phyloP scores from a whole-genome alignment of 2,329 filamentous ascomycete genomes.

The Fusarium longipes region DNA sequence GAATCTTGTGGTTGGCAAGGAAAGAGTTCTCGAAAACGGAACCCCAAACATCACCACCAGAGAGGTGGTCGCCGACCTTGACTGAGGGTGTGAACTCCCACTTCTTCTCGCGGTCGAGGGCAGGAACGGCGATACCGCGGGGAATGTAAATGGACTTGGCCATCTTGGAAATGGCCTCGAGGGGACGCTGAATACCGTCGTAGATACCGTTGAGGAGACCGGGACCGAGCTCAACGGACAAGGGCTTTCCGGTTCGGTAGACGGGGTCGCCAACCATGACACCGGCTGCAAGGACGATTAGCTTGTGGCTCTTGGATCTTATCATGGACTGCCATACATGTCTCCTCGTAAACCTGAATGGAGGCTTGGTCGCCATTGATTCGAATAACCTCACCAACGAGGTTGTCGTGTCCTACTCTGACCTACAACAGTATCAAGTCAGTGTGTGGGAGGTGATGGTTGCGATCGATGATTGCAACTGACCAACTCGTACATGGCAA shows the following conservation, averaged over 20 bases:
- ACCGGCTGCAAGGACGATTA: conserved; percentile 72
- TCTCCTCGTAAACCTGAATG: conserved; percentile 99
- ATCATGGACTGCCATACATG: conserved; percentile 68
- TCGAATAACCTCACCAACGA: conserved; percentile 97
- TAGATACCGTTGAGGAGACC: conserved; percentile 99
- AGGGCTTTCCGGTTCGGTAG: conserved; percentile 87
- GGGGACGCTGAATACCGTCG: conserved; percentile 96
- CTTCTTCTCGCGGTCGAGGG: conserved; percentile 89
- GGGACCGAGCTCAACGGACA: conserved; percentile 96
- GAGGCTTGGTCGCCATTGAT: conserved; percentile 96
- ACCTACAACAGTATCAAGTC: conserved; percentile 65
- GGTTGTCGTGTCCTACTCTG: conserved; percentile 88
- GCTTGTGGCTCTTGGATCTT: conserved; percentile 10
- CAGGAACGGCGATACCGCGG: conserved; percentile 87
- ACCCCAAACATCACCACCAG: conserved; percentile 96
- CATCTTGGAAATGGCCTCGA: conserved; percentile 81
- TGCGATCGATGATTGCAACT: conserved; percentile 47
- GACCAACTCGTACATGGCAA: conserved; percentile 99
- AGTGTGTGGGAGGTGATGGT: conserved; percentile 16
- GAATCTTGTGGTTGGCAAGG: conserved; percentile 90
- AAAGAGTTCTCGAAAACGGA: conserved; percentile 96
- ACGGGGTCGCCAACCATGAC: conserved; percentile 97
- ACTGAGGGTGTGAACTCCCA: conserved; percentile 94
- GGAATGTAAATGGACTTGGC: conserved; percentile 97
- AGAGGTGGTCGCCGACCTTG: conserved; percentile 97